Evolutionary conservation across 148 eudicot species (phyloP).

Genomic region (Arctostaphylos glauca): DNA sequence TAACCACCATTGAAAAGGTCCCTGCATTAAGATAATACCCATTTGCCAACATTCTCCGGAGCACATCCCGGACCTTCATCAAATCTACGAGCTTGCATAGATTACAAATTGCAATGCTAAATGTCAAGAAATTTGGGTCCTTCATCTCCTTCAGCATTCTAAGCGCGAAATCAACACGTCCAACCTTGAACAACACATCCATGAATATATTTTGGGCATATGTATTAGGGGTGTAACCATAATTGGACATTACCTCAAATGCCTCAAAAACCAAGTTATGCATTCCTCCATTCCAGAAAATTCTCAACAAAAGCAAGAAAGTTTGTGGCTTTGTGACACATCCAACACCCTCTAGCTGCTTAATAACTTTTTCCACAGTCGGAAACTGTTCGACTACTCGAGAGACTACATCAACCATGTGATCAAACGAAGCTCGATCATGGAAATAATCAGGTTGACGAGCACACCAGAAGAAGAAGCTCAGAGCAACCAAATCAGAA

Average conservation of each 20-base stretch:
- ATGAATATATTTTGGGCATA: slow-evolving; percentile 42
- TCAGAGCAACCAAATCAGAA: slow-evolving; percentile 48
- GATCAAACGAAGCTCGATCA: slow-evolving; percentile 29
- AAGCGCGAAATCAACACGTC: slow-evolving; percentile 30
- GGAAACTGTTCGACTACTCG: slow-evolving; percentile 28
- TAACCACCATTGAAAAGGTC: slow-evolving; percentile 33
- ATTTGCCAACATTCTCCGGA: slow-evolving; percentile 33
- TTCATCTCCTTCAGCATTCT: slow-evolving; percentile 25
- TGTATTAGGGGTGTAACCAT: slow-evolving; percentile 41
- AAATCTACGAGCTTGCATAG: slow-evolving; percentile 46
- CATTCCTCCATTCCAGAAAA: slow-evolving; percentile 48
- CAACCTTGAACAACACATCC: slow-evolving; percentile 45
- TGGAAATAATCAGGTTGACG: slow-evolving; percentile 49
- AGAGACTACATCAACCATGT: slow-evolving; percentile 33
- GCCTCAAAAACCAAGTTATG: slow-evolving; percentile 37
- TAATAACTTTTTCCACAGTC: slow-evolving; percentile 23
- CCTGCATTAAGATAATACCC: slow-evolving; percentile 38
- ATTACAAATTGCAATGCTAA: slow-evolving; percentile 41
- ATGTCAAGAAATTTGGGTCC: slow-evolving; percentile 41
- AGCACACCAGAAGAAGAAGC: slow-evolving; percentile 56
- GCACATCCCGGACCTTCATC: slow-evolving; percentile 27
- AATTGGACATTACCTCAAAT: slow-evolving; percentile 32
- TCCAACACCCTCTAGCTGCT: slow-evolving; percentile 31
- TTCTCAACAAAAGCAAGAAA: slow-evolving; percentile 44
- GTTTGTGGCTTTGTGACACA: slow-evolving; percentile 45